These are phyloP conservation scores for Yarrowia sp. DNA, from an alignment of 805 yeast species.

Conservation along the genomic window DNA sequence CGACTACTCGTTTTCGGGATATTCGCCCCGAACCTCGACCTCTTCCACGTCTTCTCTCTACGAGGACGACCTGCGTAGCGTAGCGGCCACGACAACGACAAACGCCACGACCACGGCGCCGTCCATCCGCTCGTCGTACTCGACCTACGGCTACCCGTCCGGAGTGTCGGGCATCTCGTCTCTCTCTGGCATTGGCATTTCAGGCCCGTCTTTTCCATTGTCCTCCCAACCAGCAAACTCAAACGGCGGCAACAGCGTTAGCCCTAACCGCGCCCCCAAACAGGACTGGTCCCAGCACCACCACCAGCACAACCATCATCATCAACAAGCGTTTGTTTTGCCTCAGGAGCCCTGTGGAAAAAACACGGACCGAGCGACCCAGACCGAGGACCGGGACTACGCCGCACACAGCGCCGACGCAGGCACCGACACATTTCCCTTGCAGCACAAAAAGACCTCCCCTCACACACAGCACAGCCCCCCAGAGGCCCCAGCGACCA, in stretches of 20 bases:
- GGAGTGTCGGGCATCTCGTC: neutral
- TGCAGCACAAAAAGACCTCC: neutral
- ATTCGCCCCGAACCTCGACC: conserved; percentile 11
- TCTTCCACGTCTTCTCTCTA: conserved; percentile 22
- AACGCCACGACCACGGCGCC: conserved; percentile 35
- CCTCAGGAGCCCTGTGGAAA: conserved; percentile 17
- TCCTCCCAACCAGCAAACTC: conserved; percentile 31
- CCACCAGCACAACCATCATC: neutral
- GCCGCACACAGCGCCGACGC: neutral
- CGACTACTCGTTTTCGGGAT: conserved; percentile 14
- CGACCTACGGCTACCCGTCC: conserved; percentile 12
- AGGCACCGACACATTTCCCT: neutral
- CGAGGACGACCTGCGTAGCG: conserved; percentile 33
- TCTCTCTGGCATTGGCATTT: conserved; percentile 1
- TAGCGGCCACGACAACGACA: conserved; percentile 22
- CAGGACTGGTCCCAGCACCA: conserved; percentile 31
- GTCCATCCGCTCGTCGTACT: conserved; percentile 29
- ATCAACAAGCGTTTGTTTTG: conserved; percentile 17
- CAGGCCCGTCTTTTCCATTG: conserved; percentile 16
- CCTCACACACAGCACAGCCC: conserved; percentile 28
- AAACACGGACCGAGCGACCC: conserved; percentile 17
- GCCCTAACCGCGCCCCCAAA: conserved; percentile 36
- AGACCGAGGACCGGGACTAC: conserved; percentile 25
- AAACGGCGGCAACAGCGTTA: conserved; percentile 2
- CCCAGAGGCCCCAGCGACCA: neutral